Evolutionary conservation across 768 basidiomycete species (phyloP), one percentile per base, ranked within the genome.

Genomic region (Leccinum disarticulatum): DNA sequence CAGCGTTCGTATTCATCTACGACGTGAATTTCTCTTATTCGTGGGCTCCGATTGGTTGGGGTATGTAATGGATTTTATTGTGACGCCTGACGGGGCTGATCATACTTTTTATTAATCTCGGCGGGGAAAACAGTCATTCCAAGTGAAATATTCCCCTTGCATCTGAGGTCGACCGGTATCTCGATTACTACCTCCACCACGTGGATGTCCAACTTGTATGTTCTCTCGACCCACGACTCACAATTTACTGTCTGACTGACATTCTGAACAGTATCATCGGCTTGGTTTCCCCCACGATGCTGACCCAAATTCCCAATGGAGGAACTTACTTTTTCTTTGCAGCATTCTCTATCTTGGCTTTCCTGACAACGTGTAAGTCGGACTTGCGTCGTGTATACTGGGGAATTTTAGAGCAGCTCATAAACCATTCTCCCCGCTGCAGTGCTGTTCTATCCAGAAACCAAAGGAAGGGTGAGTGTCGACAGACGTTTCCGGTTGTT

Each of bases 111-210:
- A 6, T n/a, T 1, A n/a, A 6, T 22, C 57, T 65, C 11, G 65
- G 61, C 14, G 9, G 35, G 28, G 28, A 58, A 62, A 63, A 73
- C 62, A 71, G 74, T 79, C 11, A 69, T 79, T 50, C 77, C 78
- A 13, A 73, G 72, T 30, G 77, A 79, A 61, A 68, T 79, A 35
- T 79, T 79, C 49, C 77, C 77, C n/a, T 59, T 79, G 38, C 75
- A 77, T 48, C 70, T 77, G 14, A 66, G 77, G 30, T 74, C 76
- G 7, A 79, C 76, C 14, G 77, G 78, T 27, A 74, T 78, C 27
- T 77, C 78, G 0, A 72, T 79, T 27, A 79, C 71, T 7, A 76
- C 78, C 4, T 79, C 78, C 14, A 64, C 71, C 1, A 77, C 77
- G 25, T 79, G 77, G 77, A 74, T 76, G 64, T 74, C 76, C 30